Percentiles rank a stretch among this genome's conserved stretches.
phyloP scores from a whole-genome alignment of 805 yeast genomes.

The Saccharomycodes ludwigii region DNA sequence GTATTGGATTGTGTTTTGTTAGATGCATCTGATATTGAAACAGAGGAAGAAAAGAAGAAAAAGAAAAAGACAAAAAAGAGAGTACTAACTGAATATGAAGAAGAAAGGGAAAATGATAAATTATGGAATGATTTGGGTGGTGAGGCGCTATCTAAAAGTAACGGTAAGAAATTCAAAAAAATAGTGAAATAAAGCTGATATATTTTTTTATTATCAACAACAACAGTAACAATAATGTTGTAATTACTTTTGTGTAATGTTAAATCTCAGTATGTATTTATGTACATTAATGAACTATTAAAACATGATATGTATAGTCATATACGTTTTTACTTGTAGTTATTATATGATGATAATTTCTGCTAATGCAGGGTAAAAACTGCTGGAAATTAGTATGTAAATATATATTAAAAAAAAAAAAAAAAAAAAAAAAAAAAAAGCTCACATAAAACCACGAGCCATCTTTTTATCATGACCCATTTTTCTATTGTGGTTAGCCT shows the following conservation, averaged over 20 bases:
- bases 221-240: no score
- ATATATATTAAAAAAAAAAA: background rate
- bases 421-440: background rate
- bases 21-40: conserved; percentile 7
- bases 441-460: conserved; percentile 8
- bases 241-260: no score
- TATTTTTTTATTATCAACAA: no score
- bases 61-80: conserved; percentile 26
- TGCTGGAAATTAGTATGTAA: background rate
- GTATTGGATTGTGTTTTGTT: conserved; percentile 17
- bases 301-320: no score
- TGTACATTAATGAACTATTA: no score
- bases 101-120: conserved; percentile 24
- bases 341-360: no score
- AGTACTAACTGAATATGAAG: conserved; percentile 21
- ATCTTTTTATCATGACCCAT: conserved; percentile 47
- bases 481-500: conserved; percentile 57
- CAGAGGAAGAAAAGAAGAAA: conserved; percentile 20
- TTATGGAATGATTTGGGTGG: conserved; percentile 16
- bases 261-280: no score
- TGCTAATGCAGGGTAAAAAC: no score
- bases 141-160: conserved; percentile 10
- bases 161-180: no score
- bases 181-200: no score
- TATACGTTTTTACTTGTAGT: no score